Evolutionary conservation across 164 flowering plant genomes (phyloP), one percentile per base, ranked within the genome.

Genomic region (Pachysandra terminalis): DNA sequence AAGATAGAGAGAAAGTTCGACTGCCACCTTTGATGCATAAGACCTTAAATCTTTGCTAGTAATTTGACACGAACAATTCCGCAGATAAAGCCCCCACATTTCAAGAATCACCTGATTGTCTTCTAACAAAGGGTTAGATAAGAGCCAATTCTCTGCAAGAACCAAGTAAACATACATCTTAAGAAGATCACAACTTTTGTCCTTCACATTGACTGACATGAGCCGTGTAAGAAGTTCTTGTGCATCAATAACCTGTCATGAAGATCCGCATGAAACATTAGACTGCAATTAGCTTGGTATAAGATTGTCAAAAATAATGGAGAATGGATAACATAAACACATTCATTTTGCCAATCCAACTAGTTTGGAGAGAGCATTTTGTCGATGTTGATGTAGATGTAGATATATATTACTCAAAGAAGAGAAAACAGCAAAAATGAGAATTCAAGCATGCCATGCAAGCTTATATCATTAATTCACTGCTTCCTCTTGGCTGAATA

Each of bases 1-100:
- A 22, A 35, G 5, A 52, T 26, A 16, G 19, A 23, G 32, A 19
- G 63, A 61, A 12, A 61, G 26, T 37, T 74, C 41, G 51, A 57
- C 53, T 52, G 52, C 85, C 32, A 89, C 97, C 88, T 89, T 90
- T 15, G 91, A 80, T 19, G 98, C 97, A 75, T 81, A 83, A 25
- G 85, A 64, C 77, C 95, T 82, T 78, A 85, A 75, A 70, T 94
- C 96, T 25, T 88, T 85, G 79, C 86, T 86, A 57, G 80, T 51
- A 40, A 94, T 88, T 61, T 81, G 89, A 76, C 87, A 82, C 64
- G 90, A 87, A 74, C 90, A 94, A 62, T 83, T 85, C n/a, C 90
- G 79, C 57, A 94, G 88, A 78, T 22, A 86, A 55, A 76, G 66
- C 1, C 77, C 77, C 95, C 90, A 86, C 85, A 87, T 82, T 72